Base-by-base conservation (phyloP, 1,139 yeast genomes). In the Protomyces gravidus region DNA sequence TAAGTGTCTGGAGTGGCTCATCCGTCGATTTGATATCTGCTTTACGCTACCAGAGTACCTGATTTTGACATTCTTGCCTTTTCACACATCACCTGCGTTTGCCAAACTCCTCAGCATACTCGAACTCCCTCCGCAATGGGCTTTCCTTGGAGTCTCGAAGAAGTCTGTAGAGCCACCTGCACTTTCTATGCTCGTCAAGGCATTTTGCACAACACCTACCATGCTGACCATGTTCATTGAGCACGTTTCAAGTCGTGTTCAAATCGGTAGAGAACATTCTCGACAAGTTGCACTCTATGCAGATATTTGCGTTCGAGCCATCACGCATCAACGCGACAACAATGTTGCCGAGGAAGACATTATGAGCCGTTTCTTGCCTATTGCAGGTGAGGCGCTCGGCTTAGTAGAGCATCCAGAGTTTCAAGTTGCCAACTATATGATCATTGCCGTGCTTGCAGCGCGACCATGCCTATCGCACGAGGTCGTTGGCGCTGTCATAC, bases 1-100 rank as follows among this genome's bases (percentile, higher is more conserved):
- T 55, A 85, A 84, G 68, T 94, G 97, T 9, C 77, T 89, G 11
- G 99, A 92, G 75, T 92, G 98, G 98, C 80, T 92, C 42, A 85
- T 92, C 26, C 85, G 98, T 74, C 80, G 97, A 67, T 94, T 90
- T 39, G 67, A 68, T 46, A 82, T 88, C 65, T 92, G 92, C 69
- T 78, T 87, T 51, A 85, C 86, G 68, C 89, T 87, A 67, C 76
- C 89, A 0, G 97, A 92, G 70, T 70, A 77, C 62, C 70, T 92
- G 42, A 69, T 94, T 49, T 74, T 90, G 61, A 78, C 89, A 2
- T 79, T 85, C 1, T 76, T 92, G 67, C 95, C 97, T 27, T 87
- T 86, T 72, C 89, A 85, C 70, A 80, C 79, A 65, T 77, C 81
- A 47, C 85, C 89, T 0, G 76, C 86, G 2, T 92, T 92, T 71